A percentile compares a stretch with the other conserved stretches of the same genome.
Evolutionary conservation across 78 protist species (phyloP).

Genomic region (Mantamonas sphyraenae): DNA sequence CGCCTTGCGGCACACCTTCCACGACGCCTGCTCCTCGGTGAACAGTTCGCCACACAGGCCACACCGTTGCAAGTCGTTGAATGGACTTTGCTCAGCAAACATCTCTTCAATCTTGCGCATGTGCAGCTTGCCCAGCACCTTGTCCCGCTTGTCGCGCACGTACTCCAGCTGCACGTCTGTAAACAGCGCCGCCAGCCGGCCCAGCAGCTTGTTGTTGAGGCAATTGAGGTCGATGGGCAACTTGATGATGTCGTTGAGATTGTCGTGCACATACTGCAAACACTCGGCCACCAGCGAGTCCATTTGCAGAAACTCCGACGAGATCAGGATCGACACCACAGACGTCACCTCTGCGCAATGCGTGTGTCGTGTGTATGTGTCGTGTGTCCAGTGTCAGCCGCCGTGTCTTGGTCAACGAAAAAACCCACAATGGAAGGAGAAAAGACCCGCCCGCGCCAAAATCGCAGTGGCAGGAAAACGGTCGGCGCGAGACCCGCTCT

Average conservation of each 20-base stretch:
- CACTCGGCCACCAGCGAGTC: neutral
- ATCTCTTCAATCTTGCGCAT: neutral
- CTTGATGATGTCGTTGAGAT: neutral
- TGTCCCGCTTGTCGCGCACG: neutral
- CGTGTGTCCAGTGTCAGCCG: neutral
- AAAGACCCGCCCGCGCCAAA: too few relatives aligned
- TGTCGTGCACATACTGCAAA: neutral
- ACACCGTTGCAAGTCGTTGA: neutral
- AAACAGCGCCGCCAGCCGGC: neutral
- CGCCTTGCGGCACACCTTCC: neutral
- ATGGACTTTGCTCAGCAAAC: neutral
- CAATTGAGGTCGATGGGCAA: constrained; percentile 23
- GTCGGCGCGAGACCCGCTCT: too few relatives aligned
- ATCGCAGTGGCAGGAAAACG: neutral
- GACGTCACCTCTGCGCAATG: neutral
- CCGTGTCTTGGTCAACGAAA: neutral
- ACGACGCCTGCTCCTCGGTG: neutral
- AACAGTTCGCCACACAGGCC: neutral
- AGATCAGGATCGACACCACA: constrained; percentile 13
- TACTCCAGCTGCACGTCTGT: neutral
- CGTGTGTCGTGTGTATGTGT: neutral
- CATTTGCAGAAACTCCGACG: constrained; percentile 26
- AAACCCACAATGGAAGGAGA: neutral
- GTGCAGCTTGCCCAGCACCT: neutral
- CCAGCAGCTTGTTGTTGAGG: neutral